Conservation (phyloP, 164 flowering plant genomes). For the Platanus orientalis region DNA sequence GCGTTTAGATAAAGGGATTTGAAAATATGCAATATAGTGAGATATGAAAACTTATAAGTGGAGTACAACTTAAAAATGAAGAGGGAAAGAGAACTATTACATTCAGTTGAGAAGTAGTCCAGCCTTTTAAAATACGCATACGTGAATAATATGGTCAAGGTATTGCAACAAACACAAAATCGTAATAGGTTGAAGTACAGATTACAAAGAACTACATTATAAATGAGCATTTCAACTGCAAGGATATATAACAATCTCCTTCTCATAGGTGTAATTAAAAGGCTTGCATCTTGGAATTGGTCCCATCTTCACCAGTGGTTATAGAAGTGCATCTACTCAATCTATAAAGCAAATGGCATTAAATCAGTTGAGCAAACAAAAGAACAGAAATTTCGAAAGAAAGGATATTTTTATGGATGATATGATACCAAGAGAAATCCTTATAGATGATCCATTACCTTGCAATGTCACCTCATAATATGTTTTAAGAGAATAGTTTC, state of each 20-base stretch:
- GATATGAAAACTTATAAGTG: not conserved
- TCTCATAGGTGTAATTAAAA: slow-evolving; percentile 94
- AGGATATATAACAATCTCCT: slow-evolving; percentile 99
- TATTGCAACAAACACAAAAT: slow-evolving; percentile 13
- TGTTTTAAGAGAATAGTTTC: slow-evolving; percentile 93
- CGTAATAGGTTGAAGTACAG: slow-evolving; percentile 1
- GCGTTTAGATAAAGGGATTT: too few relatives aligned
- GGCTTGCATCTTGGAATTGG: slow-evolving; percentile 99
- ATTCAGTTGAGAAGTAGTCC: slow-evolving; percentile 99
- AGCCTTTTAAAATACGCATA: slow-evolving; percentile 98
- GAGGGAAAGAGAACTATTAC: slow-evolving; percentile 39
- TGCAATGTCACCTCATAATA: slow-evolving; percentile 96
- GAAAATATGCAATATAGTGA: too few relatives aligned
- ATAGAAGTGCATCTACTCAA: slow-evolving; percentile 92
- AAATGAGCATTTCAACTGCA: slow-evolving; percentile 10
- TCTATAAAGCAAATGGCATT: slow-evolving; percentile 33
- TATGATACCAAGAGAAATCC: not conserved
- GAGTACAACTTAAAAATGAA: too few relatives aligned
- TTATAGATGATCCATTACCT: slow-evolving; percentile 42
- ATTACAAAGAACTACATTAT: not conserved
- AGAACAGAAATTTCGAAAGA: slow-evolving; percentile 7
- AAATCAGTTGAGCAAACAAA: slow-evolving; percentile 11
- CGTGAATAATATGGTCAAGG: slow-evolving; percentile 73
- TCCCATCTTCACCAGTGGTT: slow-evolving; percentile 95
- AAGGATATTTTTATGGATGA: too few relatives aligned